Conservation (phyloP, 257 asterid genomes). For the Gentiana straminea region DNA sequence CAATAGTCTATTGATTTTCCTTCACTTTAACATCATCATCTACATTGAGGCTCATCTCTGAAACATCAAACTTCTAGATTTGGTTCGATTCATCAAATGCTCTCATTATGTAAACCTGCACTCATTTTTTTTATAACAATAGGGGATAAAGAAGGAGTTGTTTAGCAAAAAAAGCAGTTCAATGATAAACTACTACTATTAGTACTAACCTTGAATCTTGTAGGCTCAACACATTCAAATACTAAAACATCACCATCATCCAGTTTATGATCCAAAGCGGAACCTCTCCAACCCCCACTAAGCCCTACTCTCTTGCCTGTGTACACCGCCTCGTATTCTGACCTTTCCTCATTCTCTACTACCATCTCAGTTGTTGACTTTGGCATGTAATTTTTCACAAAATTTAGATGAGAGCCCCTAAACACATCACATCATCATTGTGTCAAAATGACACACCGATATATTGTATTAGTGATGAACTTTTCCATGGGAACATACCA, state of each 20-base stretch:
- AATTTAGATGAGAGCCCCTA: conserved; percentile 73
- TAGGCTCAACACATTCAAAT: conserved; percentile 58
- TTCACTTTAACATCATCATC: no score
- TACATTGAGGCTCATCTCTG: no score
- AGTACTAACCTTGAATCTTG: conserved; percentile 58
- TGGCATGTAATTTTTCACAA: conserved; percentile 55
- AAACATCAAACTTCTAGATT: no score
- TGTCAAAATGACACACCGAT: no score
- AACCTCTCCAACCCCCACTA: conserved; percentile 97
- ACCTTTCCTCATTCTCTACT: conserved; percentile 52
- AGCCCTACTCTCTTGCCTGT: conserved; percentile 65
- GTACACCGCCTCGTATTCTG: conserved; percentile 47
- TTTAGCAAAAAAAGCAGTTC: no score
- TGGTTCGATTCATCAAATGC: no score
- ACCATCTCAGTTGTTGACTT: conserved; percentile 41
- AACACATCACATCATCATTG: not conserved
- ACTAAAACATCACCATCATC: conserved; percentile 87
- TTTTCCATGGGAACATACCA: conserved; percentile 42
- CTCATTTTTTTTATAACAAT: no score
- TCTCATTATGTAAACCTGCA: no score
- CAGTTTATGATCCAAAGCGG: conserved; percentile 69
- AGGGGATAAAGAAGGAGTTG: no score
- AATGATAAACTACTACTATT: no score
- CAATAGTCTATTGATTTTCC: no score
- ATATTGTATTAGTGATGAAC: not conserved